These are phyloP conservation scores for Pestalotiopsis sp. DNA, from an alignment of 2,329 filamentous ascomycete genomes.

Conservation along the genomic window DNA sequence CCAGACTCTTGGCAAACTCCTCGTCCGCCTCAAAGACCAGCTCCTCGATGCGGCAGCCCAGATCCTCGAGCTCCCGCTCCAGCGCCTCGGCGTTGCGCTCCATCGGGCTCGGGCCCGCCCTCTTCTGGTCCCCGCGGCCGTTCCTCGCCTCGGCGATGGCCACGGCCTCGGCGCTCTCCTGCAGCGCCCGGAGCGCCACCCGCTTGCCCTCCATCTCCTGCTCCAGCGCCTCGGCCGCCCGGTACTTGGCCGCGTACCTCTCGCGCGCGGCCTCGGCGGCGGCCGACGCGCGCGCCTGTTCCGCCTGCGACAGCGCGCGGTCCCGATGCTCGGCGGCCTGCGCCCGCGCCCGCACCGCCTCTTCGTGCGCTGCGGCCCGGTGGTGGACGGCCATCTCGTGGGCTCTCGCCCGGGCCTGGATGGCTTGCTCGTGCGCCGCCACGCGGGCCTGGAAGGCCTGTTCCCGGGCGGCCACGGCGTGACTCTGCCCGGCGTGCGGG, in stretches of 20 bases:
- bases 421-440: constrained; percentile 4
- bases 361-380: neutral
- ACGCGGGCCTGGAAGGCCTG: neutral
- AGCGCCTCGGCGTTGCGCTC: constrained; percentile 28
- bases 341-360: neutral
- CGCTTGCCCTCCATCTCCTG: constrained; percentile 37
- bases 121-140: constrained; percentile 8
- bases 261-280: neutral
- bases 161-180: constrained; percentile 16
- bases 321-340: neutral
- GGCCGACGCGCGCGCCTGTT: neutral
- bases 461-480: neutral
- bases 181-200: constrained; percentile 1
- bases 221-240: constrained; percentile 35
- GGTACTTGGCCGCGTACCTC: constrained; percentile 35
- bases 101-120: constrained; percentile 3
- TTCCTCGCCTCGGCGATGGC: constrained; percentile 11
- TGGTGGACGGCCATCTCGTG: neutral
- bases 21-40: constrained; percentile 49
- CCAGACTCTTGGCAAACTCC: constrained; percentile 47
- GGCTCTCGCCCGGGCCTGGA: neutral
- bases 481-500: neutral
- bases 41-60: constrained; percentile 17
- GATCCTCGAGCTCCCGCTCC: constrained; percentile 32
- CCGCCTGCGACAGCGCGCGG: neutral